phyloP scores from a whole-genome alignment of 257 asterid species.

The Plantago ovata region DNA sequence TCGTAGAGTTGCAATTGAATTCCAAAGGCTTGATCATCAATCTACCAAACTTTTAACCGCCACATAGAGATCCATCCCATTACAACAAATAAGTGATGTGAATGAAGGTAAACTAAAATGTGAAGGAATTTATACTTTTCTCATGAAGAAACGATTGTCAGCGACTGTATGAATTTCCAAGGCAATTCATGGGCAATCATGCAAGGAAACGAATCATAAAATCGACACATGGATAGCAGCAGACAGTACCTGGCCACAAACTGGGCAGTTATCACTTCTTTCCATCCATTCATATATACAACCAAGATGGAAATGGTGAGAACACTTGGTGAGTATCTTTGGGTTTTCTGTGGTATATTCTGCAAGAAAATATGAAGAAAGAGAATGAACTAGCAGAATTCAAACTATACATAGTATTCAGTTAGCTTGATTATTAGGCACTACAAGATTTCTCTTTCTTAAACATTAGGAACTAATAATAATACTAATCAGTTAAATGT shows the following conservation, averaged over 20 bases:
- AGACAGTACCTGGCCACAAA: constrained; percentile 75
- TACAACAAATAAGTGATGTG: neutral
- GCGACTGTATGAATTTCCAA: neutral
- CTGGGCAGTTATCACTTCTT: constrained; percentile 93
- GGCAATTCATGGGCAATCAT: constrained; percentile 7
- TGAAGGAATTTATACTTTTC: neutral
- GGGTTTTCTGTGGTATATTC: constrained; percentile 88
- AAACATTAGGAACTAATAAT: too few species aligned
- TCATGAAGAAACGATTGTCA: neutral
- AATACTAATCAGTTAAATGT: too few species aligned
- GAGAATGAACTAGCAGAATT: constrained; percentile 10
- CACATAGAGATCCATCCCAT: neutral
- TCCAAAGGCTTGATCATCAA: too few species aligned
- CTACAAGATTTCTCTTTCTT: too few species aligned
- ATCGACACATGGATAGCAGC: constrained; percentile 3
- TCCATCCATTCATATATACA: constrained; percentile 99
- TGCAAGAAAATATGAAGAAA: constrained; percentile 33
- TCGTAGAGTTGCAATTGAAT: too few species aligned
- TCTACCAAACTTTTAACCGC: too few species aligned
- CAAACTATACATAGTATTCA: neutral
- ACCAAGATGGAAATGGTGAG: constrained; percentile 93
- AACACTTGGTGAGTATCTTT: constrained; percentile 72
- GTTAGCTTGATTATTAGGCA: neutral
- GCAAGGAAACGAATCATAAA: constrained; percentile 1
- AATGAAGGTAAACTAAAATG: neutral